These are phyloP conservation scores for Fusarium scirpi DNA, from an alignment of 2,329 filamentous ascomycete genomes.

Conservation along the genomic window DNA sequence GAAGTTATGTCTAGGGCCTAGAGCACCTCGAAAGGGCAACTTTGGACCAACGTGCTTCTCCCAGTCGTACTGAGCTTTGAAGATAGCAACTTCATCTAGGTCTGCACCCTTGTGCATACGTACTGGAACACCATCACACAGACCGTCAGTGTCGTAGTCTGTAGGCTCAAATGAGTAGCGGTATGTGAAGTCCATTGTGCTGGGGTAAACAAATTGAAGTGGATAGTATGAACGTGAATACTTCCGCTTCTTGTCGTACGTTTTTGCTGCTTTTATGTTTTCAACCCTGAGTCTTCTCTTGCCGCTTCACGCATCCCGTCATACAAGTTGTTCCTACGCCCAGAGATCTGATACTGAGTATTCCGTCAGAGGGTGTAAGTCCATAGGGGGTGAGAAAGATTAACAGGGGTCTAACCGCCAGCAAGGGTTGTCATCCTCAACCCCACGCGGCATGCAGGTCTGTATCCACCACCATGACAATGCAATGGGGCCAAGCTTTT, in stretches of 20 bases:
- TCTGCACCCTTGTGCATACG: constrained; percentile 4
- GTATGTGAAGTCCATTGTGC: constrained; percentile 10
- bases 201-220: not conserved
- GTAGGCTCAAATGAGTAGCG: constrained; percentile 3
- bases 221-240: not conserved
- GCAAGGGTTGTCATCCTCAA: not conserved
- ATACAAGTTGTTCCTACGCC: not conserved
- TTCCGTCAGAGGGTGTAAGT: not conserved
- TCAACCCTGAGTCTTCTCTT: not conserved
- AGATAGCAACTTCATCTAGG: constrained; percentile 2
- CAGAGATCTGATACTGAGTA: not conserved
- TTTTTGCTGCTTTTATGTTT: not conserved
- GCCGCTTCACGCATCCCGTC: fast-evolving
- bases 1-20: not conserved
- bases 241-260: not conserved
- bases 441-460: not conserved
- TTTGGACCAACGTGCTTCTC: constrained; percentile 4
- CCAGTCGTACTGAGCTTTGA: constrained; percentile 5
- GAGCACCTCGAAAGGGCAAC: not conserved
- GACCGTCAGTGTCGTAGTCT: constrained; percentile 5
- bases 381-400: not conserved
- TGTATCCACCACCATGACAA: not conserved
- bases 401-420: not conserved
- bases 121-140: constrained; percentile 4
- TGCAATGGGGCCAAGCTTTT: not conserved